Evolutionary conservation across 768 basidiomycete species (phyloP).

Genomic region (Phanerochaete sordida): DNA sequence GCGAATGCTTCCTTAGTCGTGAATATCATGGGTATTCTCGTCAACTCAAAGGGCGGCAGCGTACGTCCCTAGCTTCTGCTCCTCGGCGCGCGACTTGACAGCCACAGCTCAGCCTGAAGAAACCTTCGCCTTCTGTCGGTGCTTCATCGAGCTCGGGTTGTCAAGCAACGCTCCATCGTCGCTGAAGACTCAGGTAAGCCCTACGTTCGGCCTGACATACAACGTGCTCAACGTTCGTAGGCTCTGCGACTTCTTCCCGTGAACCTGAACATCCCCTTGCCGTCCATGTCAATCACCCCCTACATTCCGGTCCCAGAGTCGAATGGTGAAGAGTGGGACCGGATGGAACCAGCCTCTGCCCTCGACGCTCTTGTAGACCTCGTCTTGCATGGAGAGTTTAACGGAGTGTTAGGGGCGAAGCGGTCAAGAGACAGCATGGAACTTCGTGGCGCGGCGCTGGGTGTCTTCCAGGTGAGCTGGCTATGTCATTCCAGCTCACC

Average conservation of each 20-base stretch:
- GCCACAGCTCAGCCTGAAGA: conserved; percentile 46
- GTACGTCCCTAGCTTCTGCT: conserved; percentile 34
- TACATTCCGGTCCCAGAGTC: conserved; percentile 79
- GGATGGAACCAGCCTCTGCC: conserved; percentile 75
- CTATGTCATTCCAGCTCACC: not conserved
- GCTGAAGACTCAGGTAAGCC: conserved; percentile 78
- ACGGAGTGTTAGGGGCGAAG: conserved; percentile 53
- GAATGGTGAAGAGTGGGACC: conserved; percentile 91
- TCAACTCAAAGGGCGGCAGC: conserved; percentile 64
- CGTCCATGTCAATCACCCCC: conserved; percentile 64
- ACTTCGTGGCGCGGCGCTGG: conserved; percentile 71
- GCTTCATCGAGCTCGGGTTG: conserved; percentile 82
- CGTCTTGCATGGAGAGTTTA: conserved; percentile 85
- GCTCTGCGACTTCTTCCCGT: conserved; percentile 57
- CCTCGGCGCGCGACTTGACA: not conserved
- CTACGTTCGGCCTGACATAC: not conserved
- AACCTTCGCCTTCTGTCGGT: conserved; percentile 58
- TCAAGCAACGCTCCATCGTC: conserved; percentile 91
- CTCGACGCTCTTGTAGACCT: conserved; percentile 81
- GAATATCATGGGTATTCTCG: conserved; percentile 81
- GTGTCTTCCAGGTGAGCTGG: conserved; percentile 75
- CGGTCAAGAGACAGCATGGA: conserved; percentile 66
- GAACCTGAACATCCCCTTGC: conserved; percentile 56
- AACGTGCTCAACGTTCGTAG: conserved; percentile 37
- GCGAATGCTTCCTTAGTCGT: conserved; percentile 77